A percentile compares a stretch with the other conserved stretches of the same genome.
Conservation (phyloP, 768 basidiomycete genomes). For the Tulasnella sp. region DNA sequence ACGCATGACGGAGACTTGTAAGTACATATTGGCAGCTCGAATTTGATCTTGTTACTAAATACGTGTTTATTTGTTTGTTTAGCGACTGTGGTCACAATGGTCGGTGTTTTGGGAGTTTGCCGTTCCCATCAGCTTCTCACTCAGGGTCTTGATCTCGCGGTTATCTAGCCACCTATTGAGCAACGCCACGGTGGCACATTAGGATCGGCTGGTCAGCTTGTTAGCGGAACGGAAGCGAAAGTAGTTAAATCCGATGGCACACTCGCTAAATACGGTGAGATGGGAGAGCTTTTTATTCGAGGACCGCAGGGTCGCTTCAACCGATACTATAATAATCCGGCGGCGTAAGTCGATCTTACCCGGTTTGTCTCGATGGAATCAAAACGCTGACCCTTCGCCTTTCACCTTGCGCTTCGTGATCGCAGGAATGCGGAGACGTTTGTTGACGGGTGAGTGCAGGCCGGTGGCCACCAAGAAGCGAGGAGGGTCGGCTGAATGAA, state of each 20-base stretch:
- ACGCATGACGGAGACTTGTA: conserved; percentile 29
- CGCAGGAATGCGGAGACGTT: conserved; percentile 31
- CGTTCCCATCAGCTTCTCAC: conserved; percentile 3
- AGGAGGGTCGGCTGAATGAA: background rate
- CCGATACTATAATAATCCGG: conserved; percentile 28
- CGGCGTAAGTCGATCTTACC: conserved; percentile 26
- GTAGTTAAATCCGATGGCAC: conserved; percentile 31
- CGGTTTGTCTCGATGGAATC: background rate
- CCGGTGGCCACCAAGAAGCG: background rate
- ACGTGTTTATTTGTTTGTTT: background rate
- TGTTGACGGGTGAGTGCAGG: conserved; percentile 20
- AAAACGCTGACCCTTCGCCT: background rate
- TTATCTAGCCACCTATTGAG: conserved; percentile 16
- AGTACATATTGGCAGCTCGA: background rate
- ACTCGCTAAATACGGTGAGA: conserved; percentile 28
- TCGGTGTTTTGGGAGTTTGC: background rate
- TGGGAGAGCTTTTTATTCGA: conserved; percentile 30
- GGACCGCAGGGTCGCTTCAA: conserved; percentile 30
- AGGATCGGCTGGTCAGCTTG: conserved; percentile 32
- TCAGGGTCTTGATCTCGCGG: background rate
- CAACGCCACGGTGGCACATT: conserved; percentile 23
- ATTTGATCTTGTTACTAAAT: no score
- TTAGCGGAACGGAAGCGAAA: conserved; percentile 29
- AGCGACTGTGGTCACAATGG: conserved; percentile 25
- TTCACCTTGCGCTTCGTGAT: background rate